Evolutionary conservation across 352 stramenopile genomes (phyloP), one percentile per base, ranked within the genome.

Genomic region (Phytopythium oedochilum): DNA sequence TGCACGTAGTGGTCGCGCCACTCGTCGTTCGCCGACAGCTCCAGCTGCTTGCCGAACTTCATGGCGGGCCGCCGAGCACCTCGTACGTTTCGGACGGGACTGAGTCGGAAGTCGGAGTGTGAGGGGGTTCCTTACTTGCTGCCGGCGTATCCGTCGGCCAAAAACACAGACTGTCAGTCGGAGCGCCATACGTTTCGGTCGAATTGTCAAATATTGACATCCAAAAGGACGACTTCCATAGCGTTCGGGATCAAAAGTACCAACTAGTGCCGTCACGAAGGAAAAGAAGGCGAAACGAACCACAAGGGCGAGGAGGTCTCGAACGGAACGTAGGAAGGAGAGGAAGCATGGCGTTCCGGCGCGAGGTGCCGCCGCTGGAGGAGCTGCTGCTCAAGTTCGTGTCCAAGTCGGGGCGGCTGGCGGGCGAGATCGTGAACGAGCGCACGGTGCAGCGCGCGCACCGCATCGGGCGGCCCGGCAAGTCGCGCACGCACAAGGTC

Each of bases 11-110:
- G 73, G 59, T 92, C 84, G 63, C 88, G 88, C 83, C 85, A 96
- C 50, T 87, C 83, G n/a, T 82, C 79, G 55, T 93, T 94, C 18
- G 82, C 86, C 55, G 79, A 91, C 52, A 93, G 83, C 78, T 97
- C 83, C 28, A 97, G 79, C 66, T 96, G 88, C 71, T 96, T 97
- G 71, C 89, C 89, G 71, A 96, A 97, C 73, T 97, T 97, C 89
- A 97, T 97, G 58, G 51, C 55, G 45, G 18, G 14, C 7, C n/a
- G n/a, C n/a, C n/a, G n/a, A n/a, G n/a, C n/a, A n/a, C n/a, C n/a
- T n/a, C n/a, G n/a, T n/a, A n/a, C n/a, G n/a, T n/a, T n/a, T n/a
- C n/a, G n/a, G n/a, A n/a, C n/a, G n/a, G n/a, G n/a, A n/a, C n/a
- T n/a, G n/a, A n/a, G n/a, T n/a, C n/a, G n/a, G n/a, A n/a, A n/a